Evolutionary conservation across 208 protist species (phyloP).

Genomic region (Wallacemonas collosoma): DNA sequence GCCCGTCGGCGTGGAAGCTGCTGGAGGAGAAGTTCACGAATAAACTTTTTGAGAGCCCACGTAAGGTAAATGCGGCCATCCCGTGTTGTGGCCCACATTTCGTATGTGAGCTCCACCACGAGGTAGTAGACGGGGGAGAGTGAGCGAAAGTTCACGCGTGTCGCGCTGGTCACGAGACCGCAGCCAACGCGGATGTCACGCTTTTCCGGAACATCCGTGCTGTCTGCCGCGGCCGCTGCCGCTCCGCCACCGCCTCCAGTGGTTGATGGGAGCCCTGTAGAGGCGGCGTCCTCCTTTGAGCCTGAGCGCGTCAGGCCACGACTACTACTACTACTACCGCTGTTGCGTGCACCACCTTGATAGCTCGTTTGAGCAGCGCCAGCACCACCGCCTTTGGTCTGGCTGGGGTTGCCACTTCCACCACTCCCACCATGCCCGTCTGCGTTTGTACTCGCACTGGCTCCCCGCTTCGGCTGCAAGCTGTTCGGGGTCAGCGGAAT

Average conservation of each 20-base stretch:
- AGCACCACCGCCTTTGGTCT: background rate
- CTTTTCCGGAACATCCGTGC: background rate
- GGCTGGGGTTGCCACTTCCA: background rate
- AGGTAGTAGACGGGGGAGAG: constrained; percentile 80
- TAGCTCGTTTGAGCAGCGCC: background rate
- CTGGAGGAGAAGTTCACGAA: constrained; percentile 66
- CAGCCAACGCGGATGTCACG: constrained; percentile 46
- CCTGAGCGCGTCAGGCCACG: background rate
- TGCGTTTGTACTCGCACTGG: background rate
- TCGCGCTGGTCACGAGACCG: constrained; percentile 67
- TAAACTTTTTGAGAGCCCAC: constrained; percentile 79
- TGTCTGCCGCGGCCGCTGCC: background rate
- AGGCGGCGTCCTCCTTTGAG: constrained; percentile 5
- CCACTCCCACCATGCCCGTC: constrained; percentile 7
- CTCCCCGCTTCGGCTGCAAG: background rate
- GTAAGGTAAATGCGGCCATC: constrained; percentile 73
- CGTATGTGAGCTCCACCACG: constrained; percentile 68
- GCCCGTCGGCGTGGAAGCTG: constrained; percentile 71
- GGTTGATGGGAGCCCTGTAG: background rate
- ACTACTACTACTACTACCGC: background rate
- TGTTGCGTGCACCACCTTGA: background rate
- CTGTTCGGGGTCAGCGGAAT: constrained; percentile 18
- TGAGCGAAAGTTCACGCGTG: constrained; percentile 78
- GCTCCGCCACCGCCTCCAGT: background rate
- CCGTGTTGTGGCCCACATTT: constrained; percentile 86